phyloP scores from a whole-genome alignment of 805 yeast genomes.

The Saccharomyces jurei region DNA sequence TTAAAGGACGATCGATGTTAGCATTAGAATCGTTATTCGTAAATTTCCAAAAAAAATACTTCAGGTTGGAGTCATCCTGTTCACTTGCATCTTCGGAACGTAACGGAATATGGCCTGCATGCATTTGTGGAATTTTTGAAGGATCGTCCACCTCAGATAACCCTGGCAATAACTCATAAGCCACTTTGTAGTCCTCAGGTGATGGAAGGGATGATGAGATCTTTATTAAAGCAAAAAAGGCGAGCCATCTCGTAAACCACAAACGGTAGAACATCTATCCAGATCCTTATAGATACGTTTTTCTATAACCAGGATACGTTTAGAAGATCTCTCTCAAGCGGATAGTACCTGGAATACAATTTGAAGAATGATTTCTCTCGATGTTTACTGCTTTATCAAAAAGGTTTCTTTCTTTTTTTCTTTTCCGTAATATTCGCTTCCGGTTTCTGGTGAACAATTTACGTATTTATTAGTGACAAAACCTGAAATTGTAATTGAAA shows the following conservation, averaged over 20 bases:
- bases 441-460: not conserved
- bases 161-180: conserved; percentile 26
- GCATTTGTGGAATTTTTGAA: conserved; percentile 35
- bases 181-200: conserved; percentile 17
- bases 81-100: conserved; percentile 16
- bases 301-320: not conserved
- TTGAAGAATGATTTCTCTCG: not conserved
- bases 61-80: conserved; percentile 39
- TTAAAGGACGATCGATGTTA: conserved; percentile 36
- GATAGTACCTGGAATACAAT: not conserved
- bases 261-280: not conserved
- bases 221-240: not conserved
- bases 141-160: conserved; percentile 13
- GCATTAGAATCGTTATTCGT: conserved; percentile 18
- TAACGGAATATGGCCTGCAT: conserved; percentile 59
- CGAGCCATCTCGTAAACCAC: not conserved
- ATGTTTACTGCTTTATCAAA: not conserved
- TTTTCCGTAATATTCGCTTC: not conserved
- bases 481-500: not conserved
- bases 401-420: not conserved
- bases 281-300: not conserved
- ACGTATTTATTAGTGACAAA: not conserved
- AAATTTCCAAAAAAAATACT: conserved; percentile 75
- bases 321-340: not conserved
- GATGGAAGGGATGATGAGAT: conserved; percentile 2